Base-by-base conservation (phyloP, 805 yeast genomes). In the Kazachstania martiniae region DNA sequence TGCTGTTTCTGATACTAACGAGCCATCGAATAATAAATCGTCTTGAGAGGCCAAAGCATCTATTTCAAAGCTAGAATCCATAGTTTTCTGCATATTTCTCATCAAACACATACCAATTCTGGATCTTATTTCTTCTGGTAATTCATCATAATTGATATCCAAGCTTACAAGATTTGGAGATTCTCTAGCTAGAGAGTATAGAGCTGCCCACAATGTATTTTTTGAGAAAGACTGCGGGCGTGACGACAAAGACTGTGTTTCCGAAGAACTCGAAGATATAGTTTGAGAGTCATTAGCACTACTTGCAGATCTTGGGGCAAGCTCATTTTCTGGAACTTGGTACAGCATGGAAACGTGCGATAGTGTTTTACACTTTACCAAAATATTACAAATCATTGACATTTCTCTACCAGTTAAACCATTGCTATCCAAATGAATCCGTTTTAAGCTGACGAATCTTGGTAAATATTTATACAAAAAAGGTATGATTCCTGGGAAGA, bases 31-130 rank as follows among this genome's bases (percentile, higher is more conserved):
- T 53, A 81, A 66, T 30, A 81, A 61, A 41, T 81, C 89, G 50
- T 69, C 81, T 34, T 59, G 59, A 7, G 44, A 36, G 25, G 61
- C 42, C 4, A 59, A 36, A 15, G 55, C 65, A 42, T 53, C 60
- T n/a, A 51, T 35, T 32, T 41, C 41, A 35, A 51, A 56, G 21
- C 47, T 49, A 8, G 57, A 42, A 27, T 59, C 58, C 34, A 77
- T 57, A n/a, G 68, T 63, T 24, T 61, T 55, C 44, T 79, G 85
- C 78, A 86, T 77, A 53, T 87, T 87, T 45, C 79, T 70, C 77
- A 87, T 77, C 29, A 91, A 71, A 44, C 80, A 76, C 27, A 82
- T 66, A 1, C 93, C 91, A 37, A 86, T 70, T 46, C 76, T 70
- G 26, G 85, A 81, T 46, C 72, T 74, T 41, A 78, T 66, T 31